phyloP scores from a whole-genome alignment of 2,329 filamentous ascomycete genomes.

The Xylariales sp. region DNA sequence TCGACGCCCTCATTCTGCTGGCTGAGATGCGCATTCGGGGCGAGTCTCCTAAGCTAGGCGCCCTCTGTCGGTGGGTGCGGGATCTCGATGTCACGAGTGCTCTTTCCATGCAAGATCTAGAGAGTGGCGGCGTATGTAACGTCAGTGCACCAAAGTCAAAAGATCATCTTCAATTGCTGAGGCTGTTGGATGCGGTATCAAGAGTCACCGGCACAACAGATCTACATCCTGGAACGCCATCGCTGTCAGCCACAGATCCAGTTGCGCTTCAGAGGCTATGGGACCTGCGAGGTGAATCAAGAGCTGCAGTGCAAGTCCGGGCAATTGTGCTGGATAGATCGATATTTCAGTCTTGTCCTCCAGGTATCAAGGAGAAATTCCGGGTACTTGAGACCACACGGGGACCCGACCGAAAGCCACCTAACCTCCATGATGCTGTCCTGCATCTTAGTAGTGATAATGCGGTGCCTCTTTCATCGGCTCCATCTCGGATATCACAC shows the following conservation, averaged over 20 bases:
- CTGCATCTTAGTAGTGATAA: constrained; percentile 58
- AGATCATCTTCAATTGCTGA: constrained; percentile 51
- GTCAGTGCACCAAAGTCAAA: constrained; percentile 34
- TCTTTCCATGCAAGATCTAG: constrained; percentile 50
- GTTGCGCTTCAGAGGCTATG: constrained; percentile 57
- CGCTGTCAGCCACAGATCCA: constrained; percentile 32
- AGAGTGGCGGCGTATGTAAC: constrained; percentile 28
- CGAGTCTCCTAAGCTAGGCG: constrained; percentile 62
- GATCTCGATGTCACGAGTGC: constrained; percentile 66
- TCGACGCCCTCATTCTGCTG: constrained; percentile 60
- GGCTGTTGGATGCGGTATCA: constrained; percentile 59
- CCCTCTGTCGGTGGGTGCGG: constrained; percentile 67
- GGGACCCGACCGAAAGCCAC: constrained; percentile 58
- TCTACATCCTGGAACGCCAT: constrained; percentile 30
- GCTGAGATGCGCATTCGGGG: constrained; percentile 66
- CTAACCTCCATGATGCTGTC: constrained; percentile 63
- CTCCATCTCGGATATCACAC: constrained; percentile 43
- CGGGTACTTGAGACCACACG: constrained; percentile 58
- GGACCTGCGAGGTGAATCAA: constrained; percentile 46
- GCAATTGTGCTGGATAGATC: constrained; percentile 54
- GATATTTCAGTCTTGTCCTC: constrained; percentile 39
- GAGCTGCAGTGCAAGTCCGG: constrained; percentile 41
- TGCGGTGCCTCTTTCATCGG: constrained; percentile 45
- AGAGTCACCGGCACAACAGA: constrained; percentile 60
- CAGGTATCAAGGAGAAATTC: constrained; percentile 37